Percentiles rank a stretch among this genome's conserved stretches.
Conservation (phyloP, 1,139 yeast genomes). For the Kluyveromyces marxianus region DNA sequence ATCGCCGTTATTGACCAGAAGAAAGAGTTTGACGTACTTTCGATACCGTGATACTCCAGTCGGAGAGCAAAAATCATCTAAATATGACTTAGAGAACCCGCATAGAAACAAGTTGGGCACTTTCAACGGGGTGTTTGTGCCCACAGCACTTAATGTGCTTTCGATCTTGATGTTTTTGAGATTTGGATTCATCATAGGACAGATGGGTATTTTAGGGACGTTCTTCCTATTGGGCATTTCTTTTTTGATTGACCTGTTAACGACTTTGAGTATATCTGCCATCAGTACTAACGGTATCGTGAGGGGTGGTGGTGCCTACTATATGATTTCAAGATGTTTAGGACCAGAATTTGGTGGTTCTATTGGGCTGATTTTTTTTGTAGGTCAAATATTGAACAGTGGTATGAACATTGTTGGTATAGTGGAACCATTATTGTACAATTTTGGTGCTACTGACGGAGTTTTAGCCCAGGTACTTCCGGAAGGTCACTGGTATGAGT, state of each 20-base stretch:
- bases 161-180: conserved; percentile 74
- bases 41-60: conserved; percentile 25
- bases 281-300: conserved; percentile 80
- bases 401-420: conserved; percentile 77
- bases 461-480: conserved; percentile 44
- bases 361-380: conserved; percentile 66
- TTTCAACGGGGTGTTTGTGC: conserved; percentile 70
- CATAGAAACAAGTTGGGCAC: conserved; percentile 52
- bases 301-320: conserved; percentile 79
- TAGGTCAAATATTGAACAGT: conserved; percentile 70
- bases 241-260: conserved; percentile 56
- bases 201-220: conserved; percentile 65
- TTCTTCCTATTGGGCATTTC: conserved; percentile 51
- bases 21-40: conserved; percentile 20
- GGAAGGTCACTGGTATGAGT: conserved; percentile 47
- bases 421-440: conserved; percentile 63
- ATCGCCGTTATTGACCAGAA: conserved; percentile 17
- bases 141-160: conserved; percentile 68
- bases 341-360: conserved; percentile 87
- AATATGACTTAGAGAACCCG: conserved; percentile 29
- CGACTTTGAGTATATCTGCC: conserved; percentile 69
- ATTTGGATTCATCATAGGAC: conserved; percentile 74
- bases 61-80: conserved; percentile 24
- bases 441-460: conserved; percentile 37
- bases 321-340: conserved; percentile 69